Base-by-base conservation (phyloP, 2,329 filamentous ascomycete genomes). In the Onygena corvina region DNA sequence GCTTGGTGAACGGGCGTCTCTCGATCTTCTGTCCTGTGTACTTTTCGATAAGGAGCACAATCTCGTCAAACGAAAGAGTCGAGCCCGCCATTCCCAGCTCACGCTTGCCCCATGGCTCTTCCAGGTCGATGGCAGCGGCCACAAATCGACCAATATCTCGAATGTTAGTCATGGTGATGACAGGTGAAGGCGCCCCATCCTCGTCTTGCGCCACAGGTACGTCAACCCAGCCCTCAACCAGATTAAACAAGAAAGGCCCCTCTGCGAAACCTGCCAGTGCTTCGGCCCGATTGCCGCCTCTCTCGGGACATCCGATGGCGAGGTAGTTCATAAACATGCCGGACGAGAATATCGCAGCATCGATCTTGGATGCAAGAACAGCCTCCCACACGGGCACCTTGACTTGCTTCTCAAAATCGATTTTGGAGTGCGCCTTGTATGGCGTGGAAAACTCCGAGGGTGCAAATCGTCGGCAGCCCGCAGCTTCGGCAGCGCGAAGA, bases 391-490 rank as follows among this genome's bases (percentile, higher is more conserved):
- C 59, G 5, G 49, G 47, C 6, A 54, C 50, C 42, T 60, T 57
- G 12, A 56, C 52, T 18, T 9, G 12, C 1, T 48, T 45, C 4
- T 63, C 44, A 7, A 62, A 45, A 5, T 57, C 58, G 9, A 65
- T 53, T 16, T 50, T 51, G 1, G 46, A 23, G 1, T 58, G 55
- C 7, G 54, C 50, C 2, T 51, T n/a, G 3, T 54, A 48, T 4
- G 57, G 54, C 3, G 56, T 35, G 0, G 59, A 63, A 21, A 70
- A 74, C 49, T 66, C 66, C 36, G 66, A 68, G 1, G 71, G 71
- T 2, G 72, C 65, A 51, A 73, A 76, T 6, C 73, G 64, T 34
- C 61, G 59, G 1, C 72, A 65, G 1, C 70, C 69, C 0, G 68
- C 69, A 23, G 61, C 58, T 48, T 70, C 67, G 0, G 68, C 63